Percentiles rank a stretch among this genome's conserved stretches.
phyloP scores from a whole-genome alignment of 129 eudicot genomes.

The Silybum marianum region DNA sequence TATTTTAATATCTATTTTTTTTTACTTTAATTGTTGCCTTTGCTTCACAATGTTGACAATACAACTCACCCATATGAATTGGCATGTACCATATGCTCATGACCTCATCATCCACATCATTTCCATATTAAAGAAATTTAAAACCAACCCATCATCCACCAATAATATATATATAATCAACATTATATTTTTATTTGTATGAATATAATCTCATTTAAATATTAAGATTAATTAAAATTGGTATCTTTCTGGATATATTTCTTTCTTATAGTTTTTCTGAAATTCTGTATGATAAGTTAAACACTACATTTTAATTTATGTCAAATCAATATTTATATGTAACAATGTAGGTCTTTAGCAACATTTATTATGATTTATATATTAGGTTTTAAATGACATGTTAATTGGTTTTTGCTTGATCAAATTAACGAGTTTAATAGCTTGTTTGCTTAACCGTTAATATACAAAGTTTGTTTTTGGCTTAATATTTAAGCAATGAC shows the following conservation, averaged over 20 bases:
- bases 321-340: background rate
- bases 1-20: conserved; percentile 16
- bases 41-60: conserved; percentile 36
- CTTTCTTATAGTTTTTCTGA: background rate
- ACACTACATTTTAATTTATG: background rate
- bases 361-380: background rate
- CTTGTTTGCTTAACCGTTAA: background rate
- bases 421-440: background rate
- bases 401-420: background rate
- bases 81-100: conserved; percentile 40
- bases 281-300: background rate
- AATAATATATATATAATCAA: conserved; percentile 19
- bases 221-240: background rate
- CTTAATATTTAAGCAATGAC: background rate
- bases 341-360: background rate
- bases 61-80: conserved; percentile 47
- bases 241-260: background rate
- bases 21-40: conserved; percentile 31
- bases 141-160: conserved; percentile 38
- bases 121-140: conserved; percentile 14
- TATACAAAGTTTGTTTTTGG: background rate
- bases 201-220: background rate
- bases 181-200: conserved; percentile 1
- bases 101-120: conserved; percentile 42
- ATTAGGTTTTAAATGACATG: background rate